Base-by-base conservation (phyloP, 192 early-diverging fungal species). In the Rhizophagus prolifer region DNA sequence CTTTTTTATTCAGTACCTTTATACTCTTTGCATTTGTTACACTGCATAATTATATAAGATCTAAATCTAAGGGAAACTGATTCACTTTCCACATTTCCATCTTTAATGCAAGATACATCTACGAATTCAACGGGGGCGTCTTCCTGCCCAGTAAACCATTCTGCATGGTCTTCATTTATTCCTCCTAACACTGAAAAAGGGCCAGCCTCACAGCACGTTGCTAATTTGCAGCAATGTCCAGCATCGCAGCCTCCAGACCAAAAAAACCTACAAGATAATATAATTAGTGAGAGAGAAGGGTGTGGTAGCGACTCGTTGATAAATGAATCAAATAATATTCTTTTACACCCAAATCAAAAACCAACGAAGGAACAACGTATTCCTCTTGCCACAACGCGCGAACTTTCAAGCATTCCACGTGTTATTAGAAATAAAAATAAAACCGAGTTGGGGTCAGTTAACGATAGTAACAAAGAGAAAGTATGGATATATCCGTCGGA, bases 401-500 rank as follows among this genome's bases (percentile, higher is more conserved):
- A 92, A 50, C 62, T 87, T 9, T 94, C 92, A 12, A 87, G 91
- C 28, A 97, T 97, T 79, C 95, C 94, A 0, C 86, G 91, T 14
- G 88, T 88, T 58, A 72, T 30, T 46, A 16, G 67, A 54, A 79
- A 78, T 60, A 36, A 38, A 38, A 38, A 38, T 38, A 38, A 38
- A 7, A 9, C 0, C 36, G 36, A 38, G 70, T 54, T 5, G 14
- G 50, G 77, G 28, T 64, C 71, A 19, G 25, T 72, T 19, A 70
- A 79, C 60, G 72, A 75, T 10, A 73, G 83, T 66, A 70, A 58
- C 30, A 76, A 78, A 54, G 36, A 68, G 19, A 78, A 86, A 60
- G 28, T 83, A 13, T 96, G 96, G 96, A 83, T 96, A 12, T 97
- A 97, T 75, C 96, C 96, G 9, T 94, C 93, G 25, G 94, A 96